Evolutionary conservation across 1,139 yeast genomes (phyloP), one percentile per base, ranked within the genome.

Genomic region (Suhomyces choctaworum): DNA sequence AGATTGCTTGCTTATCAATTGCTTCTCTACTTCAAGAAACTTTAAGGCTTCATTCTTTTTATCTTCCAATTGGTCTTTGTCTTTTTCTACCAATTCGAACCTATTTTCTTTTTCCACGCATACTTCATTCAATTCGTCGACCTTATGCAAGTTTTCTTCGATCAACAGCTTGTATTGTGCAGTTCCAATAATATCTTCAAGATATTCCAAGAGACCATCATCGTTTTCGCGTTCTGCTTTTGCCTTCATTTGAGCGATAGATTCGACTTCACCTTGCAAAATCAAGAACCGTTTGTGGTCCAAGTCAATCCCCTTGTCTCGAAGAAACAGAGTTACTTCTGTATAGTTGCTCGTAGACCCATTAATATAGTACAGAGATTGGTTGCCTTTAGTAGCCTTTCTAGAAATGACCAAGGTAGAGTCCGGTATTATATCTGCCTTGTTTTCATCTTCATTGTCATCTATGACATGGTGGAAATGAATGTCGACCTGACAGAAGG

Each of bases 181-280:
- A 0, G 99, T 94, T 3, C 98, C 99, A 39, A 94, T 92, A 35
- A 94, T 92, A 64, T 94, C 98, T 56, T 94, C 99, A 42, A 94
- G 64, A 56, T 92, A 94, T 54, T 94, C 99, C 31, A 94, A 62
- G 22, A 94, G 66, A 0, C 99, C 99, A 56, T 92, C 98, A 49
- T 92, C 98, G 47, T 80, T 80, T 38, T 89, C 96, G 34, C 73
- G 78, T 51, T 92, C 97, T 0, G 97, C 97, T 54, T 92, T 92
- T 7, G 98, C 86, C 54, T 90, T 90, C 99, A 94, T 94, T 58
- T 92, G 97, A 0, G 98, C 97, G 54, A 94, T 94, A 40, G 92
- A 84, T 62, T 94, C 99, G 25, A 94, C 98, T 58, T 94, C 99
- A 52, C 99, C 99, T 62, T 94, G 99, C 29, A 94, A 68, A 54